Conservation (phyloP, 225 moss, liverwort and hornwort genomes). For the Neckera pumila region DNA sequence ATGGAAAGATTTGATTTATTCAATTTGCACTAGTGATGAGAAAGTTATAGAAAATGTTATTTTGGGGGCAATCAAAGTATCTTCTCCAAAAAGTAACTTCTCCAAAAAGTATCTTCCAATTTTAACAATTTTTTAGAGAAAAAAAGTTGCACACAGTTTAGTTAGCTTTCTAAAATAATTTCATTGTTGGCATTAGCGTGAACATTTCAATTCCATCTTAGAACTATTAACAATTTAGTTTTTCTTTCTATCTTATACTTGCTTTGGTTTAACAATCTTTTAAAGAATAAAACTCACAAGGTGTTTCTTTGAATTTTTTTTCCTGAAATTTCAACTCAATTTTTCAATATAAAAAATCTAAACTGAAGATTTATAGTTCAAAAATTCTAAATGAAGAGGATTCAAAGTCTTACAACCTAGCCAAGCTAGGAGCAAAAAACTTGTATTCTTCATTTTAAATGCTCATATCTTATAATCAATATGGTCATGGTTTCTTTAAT, state of each 20-base stretch:
- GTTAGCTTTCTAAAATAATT: too few relatives aligned
- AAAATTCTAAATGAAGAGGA: too few relatives aligned
- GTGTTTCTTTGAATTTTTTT: too few relatives aligned
- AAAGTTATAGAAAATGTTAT: neutral
- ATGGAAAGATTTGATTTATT: neutral
- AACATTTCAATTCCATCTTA: neutral
- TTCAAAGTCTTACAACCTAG: neutral
- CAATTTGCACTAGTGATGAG: neutral
- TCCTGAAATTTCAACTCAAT: too few relatives aligned
- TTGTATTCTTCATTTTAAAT: neutral
- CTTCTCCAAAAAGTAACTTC: neutral
- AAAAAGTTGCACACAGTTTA: neutral
- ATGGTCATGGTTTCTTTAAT: neutral
- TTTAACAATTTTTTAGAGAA: rapidly evolving
- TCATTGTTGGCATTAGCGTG: rapidly evolving
- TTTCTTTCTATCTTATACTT: neutral
- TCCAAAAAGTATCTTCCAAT: neutral
- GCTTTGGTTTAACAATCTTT: neutral
- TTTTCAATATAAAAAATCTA: too few relatives aligned
- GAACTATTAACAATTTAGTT: too few relatives aligned
- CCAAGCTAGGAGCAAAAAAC: neutral
- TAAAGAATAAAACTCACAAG: too few relatives aligned
- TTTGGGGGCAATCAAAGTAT: neutral
- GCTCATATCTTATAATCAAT: neutral
- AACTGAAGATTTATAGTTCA: too few relatives aligned